phyloP scores from a whole-genome alignment of 306 rosid genomes.

The Psophocarpus tetragonolobus region DNA sequence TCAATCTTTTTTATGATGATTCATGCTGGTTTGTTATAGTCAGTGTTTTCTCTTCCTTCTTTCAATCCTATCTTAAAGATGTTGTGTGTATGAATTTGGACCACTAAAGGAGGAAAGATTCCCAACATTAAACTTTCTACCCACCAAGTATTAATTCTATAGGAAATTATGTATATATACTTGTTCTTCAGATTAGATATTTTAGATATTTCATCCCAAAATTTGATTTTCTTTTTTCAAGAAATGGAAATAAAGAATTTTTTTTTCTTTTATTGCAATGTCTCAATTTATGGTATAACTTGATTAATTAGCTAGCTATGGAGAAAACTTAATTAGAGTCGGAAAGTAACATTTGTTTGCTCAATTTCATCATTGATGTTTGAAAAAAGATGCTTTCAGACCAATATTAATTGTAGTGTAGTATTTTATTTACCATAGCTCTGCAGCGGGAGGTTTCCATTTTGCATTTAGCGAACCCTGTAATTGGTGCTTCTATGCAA shows the following conservation, averaged over 20 bases:
- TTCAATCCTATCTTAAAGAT: neutral
- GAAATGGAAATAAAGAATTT: slow-evolving; percentile 9
- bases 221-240: neutral
- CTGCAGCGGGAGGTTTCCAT: neutral
- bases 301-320: too few relatives aligned
- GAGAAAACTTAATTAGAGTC: neutral
- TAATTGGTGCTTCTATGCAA: too few relatives aligned
- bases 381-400: neutral
- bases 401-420: neutral
- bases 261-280: too few relatives aligned
- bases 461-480: too few relatives aligned
- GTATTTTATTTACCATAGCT: neutral
- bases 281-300: neutral
- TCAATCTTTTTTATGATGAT: neutral
- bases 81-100: neutral
- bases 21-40: neutral
- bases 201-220: neutral
- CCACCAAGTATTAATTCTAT: slow-evolving; percentile 28
- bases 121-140: slow-evolving; percentile 4
- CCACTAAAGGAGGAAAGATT: slow-evolving; percentile 39
- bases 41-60: neutral
- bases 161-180: neutral
- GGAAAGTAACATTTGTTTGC: neutral
- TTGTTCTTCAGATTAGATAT: slow-evolving; percentile 11
- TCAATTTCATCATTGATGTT: neutral